Evolutionary conservation across 768 basidiomycete genomes (phyloP).

Genomic region (Pilatotrama ljubarskyi): DNA sequence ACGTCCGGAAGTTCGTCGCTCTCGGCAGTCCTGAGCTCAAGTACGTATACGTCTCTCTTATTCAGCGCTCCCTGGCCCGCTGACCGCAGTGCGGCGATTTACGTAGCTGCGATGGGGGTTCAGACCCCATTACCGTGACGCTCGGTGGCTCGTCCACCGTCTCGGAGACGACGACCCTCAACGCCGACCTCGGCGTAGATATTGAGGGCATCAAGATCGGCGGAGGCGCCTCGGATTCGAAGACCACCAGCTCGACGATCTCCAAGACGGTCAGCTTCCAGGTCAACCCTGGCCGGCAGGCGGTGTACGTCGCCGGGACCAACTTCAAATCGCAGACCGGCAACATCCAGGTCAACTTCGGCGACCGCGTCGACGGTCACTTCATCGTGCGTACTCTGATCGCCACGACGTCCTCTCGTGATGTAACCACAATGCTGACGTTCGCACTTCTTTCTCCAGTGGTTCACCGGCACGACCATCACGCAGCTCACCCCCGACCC

Average conservation of each 20-base stretch:
- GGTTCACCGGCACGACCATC: conserved; percentile 2
- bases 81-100: background rate
- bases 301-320: conserved; percentile 8
- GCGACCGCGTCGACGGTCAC: conserved; percentile 4
- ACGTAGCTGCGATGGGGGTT: background rate
- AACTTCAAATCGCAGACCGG: conserved; percentile 2
- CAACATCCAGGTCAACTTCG: conserved; percentile 14
- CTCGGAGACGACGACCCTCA: background rate
- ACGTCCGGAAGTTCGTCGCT: background rate
- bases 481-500: conserved; percentile 2
- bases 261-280: background rate
- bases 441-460: background rate
- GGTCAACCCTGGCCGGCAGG: conserved; percentile 10
- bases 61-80: background rate
- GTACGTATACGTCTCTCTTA: background rate
- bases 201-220: conserved; percentile 10
- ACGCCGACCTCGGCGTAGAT: conserved; percentile 6
- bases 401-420: background rate
- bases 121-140: conserved; percentile 1
- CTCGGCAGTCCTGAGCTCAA: conserved; percentile 8
- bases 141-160: conserved; percentile 3
- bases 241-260: background rate
- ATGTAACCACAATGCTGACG: background rate
- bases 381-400: background rate
- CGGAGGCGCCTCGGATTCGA: background rate